These are phyloP conservation scores for Wickerhamiella hasegawae DNA, from an alignment of 805 yeast genomes.

Conservation along the genomic window DNA sequence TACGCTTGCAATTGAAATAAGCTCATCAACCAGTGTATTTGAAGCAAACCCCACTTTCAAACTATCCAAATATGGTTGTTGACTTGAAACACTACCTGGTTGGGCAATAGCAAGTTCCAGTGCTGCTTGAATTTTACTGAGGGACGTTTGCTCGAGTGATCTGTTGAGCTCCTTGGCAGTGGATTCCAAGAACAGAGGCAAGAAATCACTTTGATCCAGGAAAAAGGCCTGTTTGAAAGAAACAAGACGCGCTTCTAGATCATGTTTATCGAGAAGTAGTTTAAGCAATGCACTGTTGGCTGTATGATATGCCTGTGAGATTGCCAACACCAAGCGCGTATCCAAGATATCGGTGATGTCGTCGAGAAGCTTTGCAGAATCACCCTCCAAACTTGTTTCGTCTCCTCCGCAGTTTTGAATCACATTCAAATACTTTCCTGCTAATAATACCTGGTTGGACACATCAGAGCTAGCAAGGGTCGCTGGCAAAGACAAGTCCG, in stretches of 20 bases:
- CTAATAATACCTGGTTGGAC: conserved; percentile 50
- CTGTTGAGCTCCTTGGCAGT: conserved; percentile 39
- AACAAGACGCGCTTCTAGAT: conserved; percentile 31
- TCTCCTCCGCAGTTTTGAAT: conserved; percentile 41
- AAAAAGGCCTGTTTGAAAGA: conserved; percentile 44
- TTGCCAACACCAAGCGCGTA: conserved; percentile 34
- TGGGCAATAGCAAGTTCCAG: conserved; percentile 25
- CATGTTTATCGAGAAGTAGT: conserved; percentile 44
- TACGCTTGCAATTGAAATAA: conserved; percentile 21
- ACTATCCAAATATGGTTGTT: conserved; percentile 23
- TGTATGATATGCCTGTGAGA: conserved; percentile 44
- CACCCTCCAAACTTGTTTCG: conserved; percentile 20
- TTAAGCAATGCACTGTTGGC: conserved; percentile 49
- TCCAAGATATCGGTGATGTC: conserved; percentile 11
- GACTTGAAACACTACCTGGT: conserved; percentile 24
- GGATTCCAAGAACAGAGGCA: conserved; percentile 36
- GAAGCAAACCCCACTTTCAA: conserved; percentile 20
- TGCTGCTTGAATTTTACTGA: conserved; percentile 22
- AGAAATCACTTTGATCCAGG: conserved; percentile 33
- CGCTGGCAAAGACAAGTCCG: conserved; percentile 50
- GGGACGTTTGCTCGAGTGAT: conserved; percentile 18
- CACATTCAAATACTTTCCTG: conserved; percentile 76
- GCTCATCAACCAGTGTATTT: conserved; percentile 21
- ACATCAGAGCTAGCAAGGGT: conserved; percentile 39
- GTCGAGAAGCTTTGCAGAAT: conserved; percentile 11